Evolutionary conservation across 306 rosid genomes (phyloP).

Genomic region (Cajanus cajan): DNA sequence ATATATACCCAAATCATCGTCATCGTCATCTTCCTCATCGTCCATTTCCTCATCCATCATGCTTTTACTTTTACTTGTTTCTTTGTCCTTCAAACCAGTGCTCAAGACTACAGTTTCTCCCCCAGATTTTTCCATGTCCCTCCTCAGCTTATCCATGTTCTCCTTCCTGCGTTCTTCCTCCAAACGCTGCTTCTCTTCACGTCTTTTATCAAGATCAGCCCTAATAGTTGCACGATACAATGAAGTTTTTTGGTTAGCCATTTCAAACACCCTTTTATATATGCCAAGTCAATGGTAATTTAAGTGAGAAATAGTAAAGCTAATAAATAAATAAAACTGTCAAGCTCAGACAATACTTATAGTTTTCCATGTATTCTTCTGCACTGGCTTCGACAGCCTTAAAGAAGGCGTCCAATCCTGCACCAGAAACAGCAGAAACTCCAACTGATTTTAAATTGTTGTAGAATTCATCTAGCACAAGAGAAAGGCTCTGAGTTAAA

Average conservation of each 20-base stretch:
- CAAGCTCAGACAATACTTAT: conserved; percentile 48
- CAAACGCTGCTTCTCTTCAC: conserved; percentile 67
- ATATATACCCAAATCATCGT: conserved; percentile 43
- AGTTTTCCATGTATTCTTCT: conserved; percentile 76
- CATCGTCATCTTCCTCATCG: conserved; percentile 32
- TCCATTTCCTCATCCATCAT: conserved; percentile 51
- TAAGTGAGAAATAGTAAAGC: background rate
- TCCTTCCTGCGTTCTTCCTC: conserved; percentile 78
- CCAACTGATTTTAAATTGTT: conserved; percentile 76
- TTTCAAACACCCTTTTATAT: background rate
- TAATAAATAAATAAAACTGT: background rate
- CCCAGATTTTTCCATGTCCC: conserved; percentile 64
- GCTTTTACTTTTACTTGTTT: conserved; percentile 42
- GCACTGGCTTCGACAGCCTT: conserved; percentile 67
- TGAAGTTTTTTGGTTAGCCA: background rate
- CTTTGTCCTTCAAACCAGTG: conserved; percentile 70
- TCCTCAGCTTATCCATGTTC: conserved; percentile 70
- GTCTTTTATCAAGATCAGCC: conserved; percentile 82
- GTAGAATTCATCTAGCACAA: conserved; percentile 80
- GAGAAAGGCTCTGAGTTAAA: conserved; percentile 71
- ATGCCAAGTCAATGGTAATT: background rate
- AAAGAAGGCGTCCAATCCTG: conserved; percentile 76
- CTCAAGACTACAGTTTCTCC: conserved; percentile 74
- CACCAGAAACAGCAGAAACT: conserved; percentile 78
- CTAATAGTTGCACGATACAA: conserved; percentile 36